Evolutionary conservation across 2,329 filamentous ascomycete species (phyloP).

Genomic region (Rhexocercosporidium sp.): DNA sequence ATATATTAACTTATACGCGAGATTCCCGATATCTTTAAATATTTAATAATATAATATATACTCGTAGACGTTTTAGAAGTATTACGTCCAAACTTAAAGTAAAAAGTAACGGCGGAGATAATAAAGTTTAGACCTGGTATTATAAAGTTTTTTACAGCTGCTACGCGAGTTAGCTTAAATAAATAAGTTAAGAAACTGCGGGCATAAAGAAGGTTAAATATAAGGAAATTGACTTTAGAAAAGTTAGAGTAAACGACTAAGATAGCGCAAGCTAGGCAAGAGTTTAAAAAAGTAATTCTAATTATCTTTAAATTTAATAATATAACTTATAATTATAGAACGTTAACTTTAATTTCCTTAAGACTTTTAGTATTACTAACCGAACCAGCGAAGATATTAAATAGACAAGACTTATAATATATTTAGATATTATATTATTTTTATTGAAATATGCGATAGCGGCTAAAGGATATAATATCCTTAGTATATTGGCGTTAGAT

Average conservation of each 20-base stretch:
- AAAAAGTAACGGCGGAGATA: background rate
- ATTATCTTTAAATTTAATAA: background rate
- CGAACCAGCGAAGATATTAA: background rate
- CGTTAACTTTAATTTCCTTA: background rate
- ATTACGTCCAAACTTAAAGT: background rate
- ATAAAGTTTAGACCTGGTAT: background rate
- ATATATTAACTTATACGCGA: no score
- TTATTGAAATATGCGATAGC: no score
- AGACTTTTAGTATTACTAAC: background rate
- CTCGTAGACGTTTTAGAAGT: no score
- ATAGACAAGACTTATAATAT: no score
- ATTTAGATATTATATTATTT: no score
- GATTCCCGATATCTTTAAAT: no score
- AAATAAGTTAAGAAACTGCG: background rate
- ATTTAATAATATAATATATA: no score
- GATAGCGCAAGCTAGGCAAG: background rate
- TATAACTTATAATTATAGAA: background rate
- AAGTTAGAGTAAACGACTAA: background rate
- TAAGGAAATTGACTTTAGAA: background rate
- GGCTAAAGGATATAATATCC: no score
- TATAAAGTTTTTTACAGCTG: background rate
- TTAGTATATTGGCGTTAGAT: no score
- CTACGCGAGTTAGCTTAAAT: background rate
- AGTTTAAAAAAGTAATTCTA: background rate
- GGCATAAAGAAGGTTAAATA: background rate